Base-by-base conservation (phyloP, 768 basidiomycete genomes). In the Lyophyllum shimeji region DNA sequence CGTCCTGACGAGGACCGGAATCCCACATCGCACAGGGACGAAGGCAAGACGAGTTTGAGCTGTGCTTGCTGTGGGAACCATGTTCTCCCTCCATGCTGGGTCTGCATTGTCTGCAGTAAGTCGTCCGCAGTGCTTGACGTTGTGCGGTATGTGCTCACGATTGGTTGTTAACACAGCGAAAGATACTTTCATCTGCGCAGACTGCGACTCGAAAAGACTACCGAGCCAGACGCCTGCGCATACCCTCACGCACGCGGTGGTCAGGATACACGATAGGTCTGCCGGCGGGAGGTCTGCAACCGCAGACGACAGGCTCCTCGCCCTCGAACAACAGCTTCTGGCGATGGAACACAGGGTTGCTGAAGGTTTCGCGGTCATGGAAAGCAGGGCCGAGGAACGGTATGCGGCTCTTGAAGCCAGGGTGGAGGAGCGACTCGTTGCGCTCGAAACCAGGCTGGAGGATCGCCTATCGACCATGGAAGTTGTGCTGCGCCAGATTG, bases 131-230 rank as follows among this genome's bases (percentile, higher is more conserved):
- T n/a, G n/a, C n/a, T n/a, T n/a, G n/a, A n/a, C n/a, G n/a, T n/a
- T n/a, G n/a, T n/a, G n/a, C n/a, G n/a, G n/a, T n/a, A n/a, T n/a
- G n/a, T n/a, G n/a, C n/a, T n/a, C n/a, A n/a, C n/a, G n/a, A n/a
- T n/a, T n/a, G n/a, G n/a, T n/a, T n/a, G n/a, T n/a, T n/a, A n/a
- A n/a, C n/a, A n/a, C 43, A 74, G 71, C 64, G 18, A 65, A 63
- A n/a, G 71, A 70, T 46, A 68, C 65, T 2, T 69, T 70, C 49
- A 59, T 74, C 23, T 74, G 73, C 56, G 45, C 54, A 9, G 73
- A 71, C 3, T 74, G 73, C 46, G 69, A 70, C 47, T 40, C 39
- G 2, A 65, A 61, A 37, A 54, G 63, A 25, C 21, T 48, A 44
- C 27, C 29, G 46, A 49, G 54, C 52, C 33, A 43, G 45, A 17